A percentile compares a stretch with the other conserved stretches of the same genome.
Conservation (phyloP, 2,329 filamentous ascomycete genomes). For the Alternaria viburni region DNA sequence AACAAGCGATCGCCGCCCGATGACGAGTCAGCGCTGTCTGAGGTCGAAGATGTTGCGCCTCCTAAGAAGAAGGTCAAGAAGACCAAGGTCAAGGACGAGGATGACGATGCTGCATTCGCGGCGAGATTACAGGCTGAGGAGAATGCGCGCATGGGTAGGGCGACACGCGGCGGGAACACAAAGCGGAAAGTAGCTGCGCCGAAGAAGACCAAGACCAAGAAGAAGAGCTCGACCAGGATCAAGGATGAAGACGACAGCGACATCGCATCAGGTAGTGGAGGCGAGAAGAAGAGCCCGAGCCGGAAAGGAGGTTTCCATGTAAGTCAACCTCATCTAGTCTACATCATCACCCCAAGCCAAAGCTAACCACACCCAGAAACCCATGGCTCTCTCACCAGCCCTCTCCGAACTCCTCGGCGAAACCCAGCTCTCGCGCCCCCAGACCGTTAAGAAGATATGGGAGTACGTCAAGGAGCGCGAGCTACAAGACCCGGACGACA, state of each 20-base stretch:
- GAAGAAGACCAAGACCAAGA: constrained; percentile 69
- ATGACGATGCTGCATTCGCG: constrained; percentile 85
- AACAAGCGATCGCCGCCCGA: constrained; percentile 53
- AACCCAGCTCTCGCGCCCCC: constrained; percentile 84
- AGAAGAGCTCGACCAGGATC: constrained; percentile 74
- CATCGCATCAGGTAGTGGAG: constrained; percentile 65
- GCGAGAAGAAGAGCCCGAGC: constrained; percentile 69
- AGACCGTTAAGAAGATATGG: constrained; percentile 97
- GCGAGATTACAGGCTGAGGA: constrained; percentile 91
- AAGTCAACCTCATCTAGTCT: constrained; percentile 38
- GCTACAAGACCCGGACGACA: constrained; percentile 89
- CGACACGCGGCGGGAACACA: constrained; percentile 75
- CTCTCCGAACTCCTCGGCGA: constrained; percentile 75
- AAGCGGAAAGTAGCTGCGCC: constrained; percentile 63
- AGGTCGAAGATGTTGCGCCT: constrained; percentile 48
- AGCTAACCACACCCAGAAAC: constrained; percentile 62
- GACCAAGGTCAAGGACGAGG: constrained; percentile 70
- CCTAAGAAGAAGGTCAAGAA: constrained; percentile 67
- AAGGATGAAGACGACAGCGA: constrained; percentile 83
- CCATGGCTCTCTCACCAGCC: constrained; percentile 74
- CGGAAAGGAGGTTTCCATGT: constrained; percentile 91
- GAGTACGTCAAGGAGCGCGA: constrained; percentile 88
- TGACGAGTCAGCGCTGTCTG: constrained; percentile 51
- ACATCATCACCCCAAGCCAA: constrained; percentile 17
- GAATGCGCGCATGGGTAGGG: constrained; percentile 69